Evolutionary conservation across 2,329 filamentous ascomycete species (phyloP).

Genomic region (Monosporascus sp.): DNA sequence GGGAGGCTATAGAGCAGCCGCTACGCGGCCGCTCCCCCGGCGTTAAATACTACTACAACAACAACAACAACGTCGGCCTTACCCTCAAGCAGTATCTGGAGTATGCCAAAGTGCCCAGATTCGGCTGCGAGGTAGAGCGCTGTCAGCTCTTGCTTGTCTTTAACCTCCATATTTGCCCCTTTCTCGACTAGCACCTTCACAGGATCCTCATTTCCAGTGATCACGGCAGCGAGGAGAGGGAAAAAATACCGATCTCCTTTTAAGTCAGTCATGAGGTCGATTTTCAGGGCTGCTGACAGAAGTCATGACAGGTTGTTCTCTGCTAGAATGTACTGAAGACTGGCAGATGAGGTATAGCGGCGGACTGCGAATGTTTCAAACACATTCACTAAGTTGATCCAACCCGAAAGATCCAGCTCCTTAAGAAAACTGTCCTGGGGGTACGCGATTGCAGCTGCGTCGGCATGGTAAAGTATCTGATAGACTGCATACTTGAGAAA

Average conservation of each 20-base stretch:
- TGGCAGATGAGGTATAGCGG: constrained; percentile 19
- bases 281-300: not conserved
- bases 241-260: constrained; percentile 1
- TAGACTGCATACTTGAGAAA: constrained; percentile 42
- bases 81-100: constrained; percentile 9
- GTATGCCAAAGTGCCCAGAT: not conserved
- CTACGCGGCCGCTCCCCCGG: too few relatives aligned
- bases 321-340: constrained; percentile 33
- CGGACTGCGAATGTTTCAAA: constrained; percentile 22
- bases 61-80: not conserved
- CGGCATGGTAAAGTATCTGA: constrained; percentile 37
- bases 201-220: constrained; percentile 8
- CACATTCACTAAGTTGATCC: constrained; percentile 26
- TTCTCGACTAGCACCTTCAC: not conserved
- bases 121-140: constrained; percentile 10
- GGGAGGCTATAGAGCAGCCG: too few relatives aligned
- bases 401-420: constrained; percentile 20
- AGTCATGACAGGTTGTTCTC: constrained; percentile 8
- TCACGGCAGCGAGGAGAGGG: constrained; percentile 4
- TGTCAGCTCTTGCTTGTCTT: not conserved
- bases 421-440: constrained; percentile 27
- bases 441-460: constrained; percentile 27
- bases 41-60: too few relatives aligned
- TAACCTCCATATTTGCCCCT: not conserved
- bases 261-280: not conserved